Conservation (phyloP, 371 early-diverging fungal species). For the Amoeboaphelidium occidentale region DNA sequence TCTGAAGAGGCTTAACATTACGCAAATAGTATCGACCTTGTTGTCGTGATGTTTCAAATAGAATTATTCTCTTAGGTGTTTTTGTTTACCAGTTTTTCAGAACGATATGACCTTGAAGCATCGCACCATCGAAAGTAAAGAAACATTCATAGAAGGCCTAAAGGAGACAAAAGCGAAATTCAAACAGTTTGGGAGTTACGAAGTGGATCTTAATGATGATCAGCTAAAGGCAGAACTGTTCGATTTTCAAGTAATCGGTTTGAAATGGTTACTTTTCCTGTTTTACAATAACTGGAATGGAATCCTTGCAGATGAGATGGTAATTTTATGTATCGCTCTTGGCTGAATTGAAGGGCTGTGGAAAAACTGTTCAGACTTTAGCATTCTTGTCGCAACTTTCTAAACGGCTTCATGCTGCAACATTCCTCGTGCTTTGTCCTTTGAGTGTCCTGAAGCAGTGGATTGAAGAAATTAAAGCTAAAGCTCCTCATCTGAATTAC, state of each 20-base stretch:
- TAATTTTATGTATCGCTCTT: too few relatives aligned
- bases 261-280: constrained; percentile 97
- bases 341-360: constrained; percentile 28
- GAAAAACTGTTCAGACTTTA: constrained; percentile 90
- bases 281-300: constrained; percentile 90
- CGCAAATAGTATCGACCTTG: constrained; percentile 5
- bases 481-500: constrained; percentile 65
- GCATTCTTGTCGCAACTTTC: constrained; percentile 61
- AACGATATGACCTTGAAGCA: too few relatives aligned
- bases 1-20: constrained; percentile 31
- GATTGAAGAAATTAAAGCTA: constrained; percentile 55
- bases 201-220: too few relatives aligned
- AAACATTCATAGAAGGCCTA: too few relatives aligned
- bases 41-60: too few relatives aligned
- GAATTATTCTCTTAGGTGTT: too few relatives aligned
- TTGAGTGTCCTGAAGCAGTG: constrained; percentile 72
- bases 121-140: too few relatives aligned
- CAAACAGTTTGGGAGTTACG: too few relatives aligned
- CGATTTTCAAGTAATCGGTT: constrained; percentile 71
- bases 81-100: too few relatives aligned
- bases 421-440: constrained; percentile 85
- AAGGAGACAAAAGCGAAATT: too few relatives aligned
- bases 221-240: too few relatives aligned
- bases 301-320: constrained; percentile 65
- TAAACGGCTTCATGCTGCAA: constrained; percentile 57